A percentile compares a stretch with the other conserved stretches of the same genome.
phyloP scores from a whole-genome alignment of 2,329 filamentous ascomycete species.

The Ilyonectria mors-panacis region DNA sequence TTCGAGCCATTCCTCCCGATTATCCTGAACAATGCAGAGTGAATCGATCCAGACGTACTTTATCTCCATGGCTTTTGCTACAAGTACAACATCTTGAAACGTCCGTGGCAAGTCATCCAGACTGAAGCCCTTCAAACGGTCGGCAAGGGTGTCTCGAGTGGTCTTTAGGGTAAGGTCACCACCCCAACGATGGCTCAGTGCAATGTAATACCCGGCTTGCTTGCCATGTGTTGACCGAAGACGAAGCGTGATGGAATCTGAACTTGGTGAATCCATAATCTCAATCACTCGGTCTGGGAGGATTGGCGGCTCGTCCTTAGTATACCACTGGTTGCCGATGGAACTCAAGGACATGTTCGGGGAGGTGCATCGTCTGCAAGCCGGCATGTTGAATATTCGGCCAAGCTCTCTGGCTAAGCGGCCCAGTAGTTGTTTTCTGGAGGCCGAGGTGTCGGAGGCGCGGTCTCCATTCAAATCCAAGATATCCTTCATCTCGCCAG shows the following conservation, averaged over 20 bases:
- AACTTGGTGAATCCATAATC: not conserved
- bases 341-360: not conserved
- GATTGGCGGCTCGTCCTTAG: not conserved
- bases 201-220: not conserved
- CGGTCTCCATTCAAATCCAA: too few relatives aligned
- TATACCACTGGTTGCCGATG: not conserved
- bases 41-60: not conserved
- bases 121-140: not conserved
- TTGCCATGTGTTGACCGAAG: not conserved
- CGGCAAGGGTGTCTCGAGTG: not conserved
- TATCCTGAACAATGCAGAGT: not conserved
- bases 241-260: not conserved
- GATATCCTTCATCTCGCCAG: too few relatives aligned
- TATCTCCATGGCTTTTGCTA: not conserved
- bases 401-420: not conserved
- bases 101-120: not conserved
- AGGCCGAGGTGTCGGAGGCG: not conserved
- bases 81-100: not conserved
- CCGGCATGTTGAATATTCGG: not conserved
- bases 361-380: not conserved
- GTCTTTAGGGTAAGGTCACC: not conserved
- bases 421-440: not conserved
- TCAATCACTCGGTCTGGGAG: not conserved
- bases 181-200: constrained; percentile 9
- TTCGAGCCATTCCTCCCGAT: not conserved